Conservation (phyloP, 225 moss, liverwort and hornwort genomes). For the Pseudoscleropodium purum region DNA sequence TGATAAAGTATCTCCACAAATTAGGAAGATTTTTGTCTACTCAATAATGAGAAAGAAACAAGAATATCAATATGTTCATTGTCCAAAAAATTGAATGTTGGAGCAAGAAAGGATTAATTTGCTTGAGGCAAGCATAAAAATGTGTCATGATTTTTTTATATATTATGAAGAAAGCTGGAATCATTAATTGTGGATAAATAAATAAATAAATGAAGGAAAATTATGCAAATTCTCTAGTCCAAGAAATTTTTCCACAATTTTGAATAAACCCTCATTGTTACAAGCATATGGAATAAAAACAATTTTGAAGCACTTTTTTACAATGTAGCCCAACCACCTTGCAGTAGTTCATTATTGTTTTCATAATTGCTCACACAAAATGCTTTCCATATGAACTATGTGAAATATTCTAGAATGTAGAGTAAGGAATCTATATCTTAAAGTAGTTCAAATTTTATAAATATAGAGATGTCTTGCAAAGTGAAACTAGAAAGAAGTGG, state of each 20-base stretch:
- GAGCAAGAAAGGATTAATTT: background rate
- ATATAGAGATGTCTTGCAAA: background rate
- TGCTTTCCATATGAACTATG: background rate
- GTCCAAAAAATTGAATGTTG: too few relatives aligned
- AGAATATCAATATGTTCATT: too few relatives aligned
- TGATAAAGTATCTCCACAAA: too few relatives aligned
- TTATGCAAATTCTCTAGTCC: background rate
- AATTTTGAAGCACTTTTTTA: background rate
- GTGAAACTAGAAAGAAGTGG: background rate
- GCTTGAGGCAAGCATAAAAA: background rate
- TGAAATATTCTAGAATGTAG: background rate
- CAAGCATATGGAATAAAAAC: background rate
- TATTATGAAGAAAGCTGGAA: background rate
- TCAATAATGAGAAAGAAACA: too few relatives aligned
- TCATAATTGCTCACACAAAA: background rate
- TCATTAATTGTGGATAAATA: too few relatives aligned
- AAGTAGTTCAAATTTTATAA: background rate
- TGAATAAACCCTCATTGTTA: background rate
- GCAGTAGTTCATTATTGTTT: background rate
- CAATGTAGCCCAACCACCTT: background rate
- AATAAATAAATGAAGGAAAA: background rate
- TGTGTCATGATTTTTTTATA: too few relatives aligned
- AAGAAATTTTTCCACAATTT: background rate
- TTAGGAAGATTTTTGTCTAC: too few relatives aligned
- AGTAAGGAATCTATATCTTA: background rate